A percentile compares a stretch with the other conserved stretches of the same genome.
Conservation (phyloP, 331 rosid species). For the Rosa hybrid region DNA sequence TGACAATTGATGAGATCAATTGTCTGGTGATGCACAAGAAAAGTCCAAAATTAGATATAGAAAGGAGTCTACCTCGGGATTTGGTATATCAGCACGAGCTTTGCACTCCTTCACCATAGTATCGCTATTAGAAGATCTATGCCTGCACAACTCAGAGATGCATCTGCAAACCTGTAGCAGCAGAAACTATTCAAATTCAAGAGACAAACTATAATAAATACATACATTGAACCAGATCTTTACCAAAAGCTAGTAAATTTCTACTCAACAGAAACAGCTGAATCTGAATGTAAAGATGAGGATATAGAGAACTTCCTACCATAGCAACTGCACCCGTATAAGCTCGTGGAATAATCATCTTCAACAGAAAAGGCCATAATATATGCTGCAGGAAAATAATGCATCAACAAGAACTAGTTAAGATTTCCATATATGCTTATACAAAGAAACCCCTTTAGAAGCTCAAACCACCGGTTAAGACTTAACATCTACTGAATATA, state of each 20-base stretch:
- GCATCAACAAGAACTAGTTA: slow-evolving; percentile 13
- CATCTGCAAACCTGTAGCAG: slow-evolving; percentile 89
- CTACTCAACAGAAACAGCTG: slow-evolving; percentile 7
- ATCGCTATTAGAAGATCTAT: slow-evolving; percentile 54
- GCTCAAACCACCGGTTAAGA: slow-evolving; percentile 14
- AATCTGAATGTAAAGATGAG: slow-evolving; percentile 10
- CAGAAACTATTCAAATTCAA: slow-evolving; percentile 27
- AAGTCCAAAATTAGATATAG: not conserved
- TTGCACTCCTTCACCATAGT: slow-evolving; percentile 77
- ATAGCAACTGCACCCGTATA: slow-evolving; percentile 88
- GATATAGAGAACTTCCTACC: slow-evolving; percentile 43
- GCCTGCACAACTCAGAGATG: slow-evolving; percentile 89
- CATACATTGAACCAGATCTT: slow-evolving; percentile 10
- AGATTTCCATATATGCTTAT: not conserved
- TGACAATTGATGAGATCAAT: not conserved
- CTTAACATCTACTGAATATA: not conserved
- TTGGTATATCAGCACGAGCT: slow-evolving; percentile 79
- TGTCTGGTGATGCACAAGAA: slow-evolving; percentile 16
- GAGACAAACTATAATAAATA: slow-evolving; percentile 15
- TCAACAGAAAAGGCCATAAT: slow-evolving; percentile 97
- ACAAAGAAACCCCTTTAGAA: slow-evolving; percentile 16
- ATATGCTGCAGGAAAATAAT: slow-evolving; percentile 63
- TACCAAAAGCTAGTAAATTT: not conserved
- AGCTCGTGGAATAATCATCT: slow-evolving; percentile 78
- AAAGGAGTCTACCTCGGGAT: slow-evolving; percentile 58